phyloP scores from a whole-genome alignment of 495 filamentous ascomycete species.

The Astrothelium subdiscretum region DNA sequence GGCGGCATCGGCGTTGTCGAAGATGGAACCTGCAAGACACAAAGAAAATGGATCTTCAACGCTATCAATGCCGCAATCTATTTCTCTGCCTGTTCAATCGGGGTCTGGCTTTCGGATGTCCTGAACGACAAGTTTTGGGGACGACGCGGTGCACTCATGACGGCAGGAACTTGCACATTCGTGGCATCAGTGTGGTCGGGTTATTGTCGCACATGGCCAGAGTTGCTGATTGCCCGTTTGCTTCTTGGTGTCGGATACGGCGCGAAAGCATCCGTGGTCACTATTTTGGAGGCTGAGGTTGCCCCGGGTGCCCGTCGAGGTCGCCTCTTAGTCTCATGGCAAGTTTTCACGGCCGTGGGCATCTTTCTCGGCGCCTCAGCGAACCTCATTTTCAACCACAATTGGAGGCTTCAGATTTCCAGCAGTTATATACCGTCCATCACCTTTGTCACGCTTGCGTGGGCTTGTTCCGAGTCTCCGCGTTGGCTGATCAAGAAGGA shows the following conservation, averaged over 20 bases:
- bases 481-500: slow-evolving; percentile 48
- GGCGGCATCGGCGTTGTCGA: not conserved
- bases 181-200: not conserved
- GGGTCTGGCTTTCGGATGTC: slow-evolving; percentile 38
- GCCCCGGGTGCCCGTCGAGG: slow-evolving; percentile 50
- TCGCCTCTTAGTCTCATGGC: slow-evolving; percentile 53
- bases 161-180: slow-evolving; percentile 12
- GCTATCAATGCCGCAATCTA: slow-evolving; percentile 12
- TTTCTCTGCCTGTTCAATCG: slow-evolving; percentile 7
- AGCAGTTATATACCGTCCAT: slow-evolving; percentile 70
- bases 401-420: slow-evolving; percentile 58
- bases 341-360: slow-evolving; percentile 46
- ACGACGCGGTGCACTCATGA: slow-evolving; percentile 25
- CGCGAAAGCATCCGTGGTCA: slow-evolving; percentile 28
- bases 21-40: slow-evolving; percentile 3
- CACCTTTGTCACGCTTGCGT: slow-evolving; percentile 52
- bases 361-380: slow-evolving; percentile 51
- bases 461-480: slow-evolving; percentile 64
- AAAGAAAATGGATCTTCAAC: slow-evolving; percentile 12
- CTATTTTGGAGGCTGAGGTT: slow-evolving; percentile 53
- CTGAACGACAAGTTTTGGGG: slow-evolving; percentile 34
- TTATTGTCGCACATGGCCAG: slow-evolving; percentile 8
- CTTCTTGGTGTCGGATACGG: slow-evolving; percentile 18
- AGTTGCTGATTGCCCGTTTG: slow-evolving; percentile 13
- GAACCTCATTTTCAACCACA: slow-evolving; percentile 40